Percentiles rank a stretch among this genome's conserved stretches.
Evolutionary conservation across 1,139 yeast species (phyloP).

Genomic region (Blastobotrys apis): DNA sequence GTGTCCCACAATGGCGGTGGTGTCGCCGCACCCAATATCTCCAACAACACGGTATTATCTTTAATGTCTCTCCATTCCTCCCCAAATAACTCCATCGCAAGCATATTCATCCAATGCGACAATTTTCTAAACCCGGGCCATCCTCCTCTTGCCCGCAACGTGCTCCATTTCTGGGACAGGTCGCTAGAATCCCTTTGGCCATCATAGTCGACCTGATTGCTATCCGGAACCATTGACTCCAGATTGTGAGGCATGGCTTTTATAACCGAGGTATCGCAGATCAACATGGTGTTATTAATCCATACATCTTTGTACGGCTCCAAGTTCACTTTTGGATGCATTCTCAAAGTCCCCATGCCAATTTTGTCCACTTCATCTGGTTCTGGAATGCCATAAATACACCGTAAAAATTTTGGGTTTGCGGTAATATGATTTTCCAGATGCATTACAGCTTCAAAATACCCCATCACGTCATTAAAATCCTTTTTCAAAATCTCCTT

Average conservation of each 20-base stretch:
- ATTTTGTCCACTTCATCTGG: constrained; percentile 10
- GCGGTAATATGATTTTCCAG: constrained; percentile 6
- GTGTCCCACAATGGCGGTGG: constrained; percentile 11
- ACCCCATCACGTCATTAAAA: constrained; percentile 7
- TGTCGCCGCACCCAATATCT: constrained; percentile 11
- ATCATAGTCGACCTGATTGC: not conserved
- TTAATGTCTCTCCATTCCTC: constrained; percentile 6
- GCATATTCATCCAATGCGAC: constrained; percentile 10
- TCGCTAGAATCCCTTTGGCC: not conserved
- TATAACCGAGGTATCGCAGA: not conserved
- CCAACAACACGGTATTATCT: not conserved
- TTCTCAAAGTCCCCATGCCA: constrained; percentile 12
- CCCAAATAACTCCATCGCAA: constrained; percentile 10
- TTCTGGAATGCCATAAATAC: constrained; percentile 6
- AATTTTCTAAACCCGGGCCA: constrained; percentile 14
- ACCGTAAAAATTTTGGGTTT: not conserved
- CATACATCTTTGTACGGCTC: not conserved
- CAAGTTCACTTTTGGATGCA: not conserved
- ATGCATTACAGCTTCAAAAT: constrained; percentile 2
- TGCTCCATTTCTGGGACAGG: constrained; percentile 8
- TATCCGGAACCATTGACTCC: not conserved
- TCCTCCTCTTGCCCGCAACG: constrained; percentile 11
- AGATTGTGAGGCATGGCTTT: not conserved
- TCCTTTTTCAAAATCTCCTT: not conserved
- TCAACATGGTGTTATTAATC: constrained; percentile 7